Evolutionary conservation across 768 basidiomycete genomes (phyloP).

Genomic region (Auricularia heimuer): DNA sequence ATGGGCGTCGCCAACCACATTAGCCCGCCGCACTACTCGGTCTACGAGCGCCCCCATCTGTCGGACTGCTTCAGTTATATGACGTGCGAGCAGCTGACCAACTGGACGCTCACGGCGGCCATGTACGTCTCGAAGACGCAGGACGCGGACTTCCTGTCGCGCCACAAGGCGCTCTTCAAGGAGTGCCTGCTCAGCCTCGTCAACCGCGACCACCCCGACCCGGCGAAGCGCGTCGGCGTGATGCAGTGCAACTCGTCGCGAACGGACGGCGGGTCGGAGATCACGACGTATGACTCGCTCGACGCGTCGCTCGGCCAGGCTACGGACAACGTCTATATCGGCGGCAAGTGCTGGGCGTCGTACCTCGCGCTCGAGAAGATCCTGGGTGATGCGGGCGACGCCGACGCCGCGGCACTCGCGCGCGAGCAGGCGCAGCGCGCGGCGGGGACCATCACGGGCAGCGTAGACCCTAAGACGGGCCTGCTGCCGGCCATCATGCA

Average conservation of each 20-base stretch:
- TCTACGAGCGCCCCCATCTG: background rate
- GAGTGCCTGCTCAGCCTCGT: background rate
- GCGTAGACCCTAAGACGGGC: background rate
- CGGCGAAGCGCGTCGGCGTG: background rate
- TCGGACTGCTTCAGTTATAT: conserved; percentile 2
- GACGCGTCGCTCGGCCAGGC: conserved; percentile 1
- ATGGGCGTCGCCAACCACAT: conserved; percentile 2
- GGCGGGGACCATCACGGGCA: background rate
- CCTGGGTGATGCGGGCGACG: background rate
- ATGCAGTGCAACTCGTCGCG: conserved; percentile 1
- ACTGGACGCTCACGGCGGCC: background rate
- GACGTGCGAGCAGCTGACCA: conserved; percentile 2
- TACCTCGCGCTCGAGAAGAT: conserved; percentile 2
- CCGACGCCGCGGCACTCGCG: background rate
- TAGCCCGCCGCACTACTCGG: background rate
- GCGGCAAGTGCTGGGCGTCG: conserved; percentile 3
- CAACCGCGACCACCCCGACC: conserved; percentile 1
- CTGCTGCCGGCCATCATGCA: background rate
- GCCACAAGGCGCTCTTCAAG: background rate
- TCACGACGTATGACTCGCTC: conserved; percentile 3
- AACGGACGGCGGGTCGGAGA: background rate
- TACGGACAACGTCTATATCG: background rate
- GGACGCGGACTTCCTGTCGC: background rate
- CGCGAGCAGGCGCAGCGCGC: background rate
- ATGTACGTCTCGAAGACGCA: background rate